Conservation (phyloP, 495 filamentous ascomycete species). For the Penicillium atrosanguineum region DNA sequence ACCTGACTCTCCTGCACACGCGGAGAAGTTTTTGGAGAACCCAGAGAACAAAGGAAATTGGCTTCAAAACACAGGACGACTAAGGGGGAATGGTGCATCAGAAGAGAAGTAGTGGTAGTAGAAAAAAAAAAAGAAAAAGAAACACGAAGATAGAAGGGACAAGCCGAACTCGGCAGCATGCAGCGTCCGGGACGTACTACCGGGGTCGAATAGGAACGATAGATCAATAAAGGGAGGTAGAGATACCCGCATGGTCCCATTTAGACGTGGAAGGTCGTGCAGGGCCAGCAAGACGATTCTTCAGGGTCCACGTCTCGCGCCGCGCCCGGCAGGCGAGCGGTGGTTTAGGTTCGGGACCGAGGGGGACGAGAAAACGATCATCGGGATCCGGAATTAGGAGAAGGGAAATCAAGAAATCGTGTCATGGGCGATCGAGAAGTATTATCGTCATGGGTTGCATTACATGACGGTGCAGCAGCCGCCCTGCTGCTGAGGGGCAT, state of each 20-base stretch:
- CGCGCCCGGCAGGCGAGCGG: slow-evolving; percentile 21
- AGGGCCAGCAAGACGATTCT: slow-evolving; percentile 42
- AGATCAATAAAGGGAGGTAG: slow-evolving; percentile 20
- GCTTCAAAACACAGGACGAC: slow-evolving; percentile 22
- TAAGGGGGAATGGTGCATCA: slow-evolving; percentile 24
- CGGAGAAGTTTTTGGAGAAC: slow-evolving; percentile 24
- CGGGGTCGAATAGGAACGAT: slow-evolving; percentile 18
- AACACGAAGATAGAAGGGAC: slow-evolving; percentile 27
- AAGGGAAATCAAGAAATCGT: slow-evolving; percentile 20
- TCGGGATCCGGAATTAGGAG: slow-evolving; percentile 26
- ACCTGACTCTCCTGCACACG: slow-evolving; percentile 20
- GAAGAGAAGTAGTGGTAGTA: slow-evolving; percentile 13
- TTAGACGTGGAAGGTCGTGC: slow-evolving; percentile 26
- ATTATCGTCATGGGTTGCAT: slow-evolving; percentile 37
- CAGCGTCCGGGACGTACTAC: slow-evolving; percentile 17
- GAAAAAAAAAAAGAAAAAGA: slow-evolving; percentile 14
- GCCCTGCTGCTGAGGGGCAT: slow-evolving; percentile 85
- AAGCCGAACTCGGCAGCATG: slow-evolving; percentile 23
- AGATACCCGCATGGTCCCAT: slow-evolving; percentile 7
- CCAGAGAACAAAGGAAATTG: slow-evolving; percentile 33
- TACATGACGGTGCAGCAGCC: slow-evolving; percentile 96
- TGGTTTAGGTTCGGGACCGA: slow-evolving; percentile 14
- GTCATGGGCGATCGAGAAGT: slow-evolving; percentile 37
- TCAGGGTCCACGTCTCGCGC: slow-evolving; percentile 19
- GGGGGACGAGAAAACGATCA: slow-evolving; percentile 18